Conservation (phyloP, 2,329 filamentous ascomycete genomes). For the Rhytidhysteron rufulum region DNA sequence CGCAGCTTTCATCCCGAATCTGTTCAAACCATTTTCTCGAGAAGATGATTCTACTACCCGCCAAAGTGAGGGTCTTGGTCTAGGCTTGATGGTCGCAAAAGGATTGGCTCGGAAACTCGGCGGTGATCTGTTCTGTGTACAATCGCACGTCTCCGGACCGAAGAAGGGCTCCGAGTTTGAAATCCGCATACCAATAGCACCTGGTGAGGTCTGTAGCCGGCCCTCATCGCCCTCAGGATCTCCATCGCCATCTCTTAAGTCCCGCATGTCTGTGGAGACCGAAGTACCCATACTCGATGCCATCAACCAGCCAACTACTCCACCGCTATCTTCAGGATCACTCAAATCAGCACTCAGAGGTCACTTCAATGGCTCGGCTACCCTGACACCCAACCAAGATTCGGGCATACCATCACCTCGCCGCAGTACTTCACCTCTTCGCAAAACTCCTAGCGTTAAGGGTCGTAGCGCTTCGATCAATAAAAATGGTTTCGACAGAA, state of each 20-base stretch:
- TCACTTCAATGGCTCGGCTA: slow-evolving; percentile 5
- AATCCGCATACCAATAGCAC: slow-evolving; percentile 59
- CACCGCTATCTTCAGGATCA: slow-evolving; percentile 21
- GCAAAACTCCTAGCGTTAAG: slow-evolving; percentile 13
- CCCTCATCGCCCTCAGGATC: slow-evolving; percentile 49
- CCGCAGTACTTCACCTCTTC: slow-evolving; percentile 24
- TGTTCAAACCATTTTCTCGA: slow-evolving; percentile 68
- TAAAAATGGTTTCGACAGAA: slow-evolving; percentile 47
- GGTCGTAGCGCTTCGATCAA: slow-evolving; percentile 20
- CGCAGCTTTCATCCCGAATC: slow-evolving; percentile 59
- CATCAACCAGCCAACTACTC: slow-evolving; percentile 21
- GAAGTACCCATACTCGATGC: slow-evolving; percentile 18
- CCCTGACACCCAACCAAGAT: slow-evolving; percentile 8
- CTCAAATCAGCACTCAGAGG: slow-evolving; percentile 15
- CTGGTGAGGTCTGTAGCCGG: slow-evolving; percentile 48
- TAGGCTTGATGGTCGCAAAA: slow-evolving; percentile 70
- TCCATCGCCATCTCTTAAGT: slow-evolving; percentile 35
- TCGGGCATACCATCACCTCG: slow-evolving; percentile 26
- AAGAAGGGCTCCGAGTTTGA: slow-evolving; percentile 65
- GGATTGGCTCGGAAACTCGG: slow-evolving; percentile 65
- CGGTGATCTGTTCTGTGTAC: slow-evolving; percentile 62
- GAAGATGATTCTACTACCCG: slow-evolving; percentile 66
- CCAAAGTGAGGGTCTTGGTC: slow-evolving; percentile 63
- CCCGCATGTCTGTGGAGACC: slow-evolving; percentile 25
- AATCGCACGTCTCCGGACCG: slow-evolving; percentile 59